Evolutionary conservation across 805 yeast genomes (phyloP), one percentile per base, ranked within the genome.

Genomic region (Metschnikowia lachancei): DNA sequence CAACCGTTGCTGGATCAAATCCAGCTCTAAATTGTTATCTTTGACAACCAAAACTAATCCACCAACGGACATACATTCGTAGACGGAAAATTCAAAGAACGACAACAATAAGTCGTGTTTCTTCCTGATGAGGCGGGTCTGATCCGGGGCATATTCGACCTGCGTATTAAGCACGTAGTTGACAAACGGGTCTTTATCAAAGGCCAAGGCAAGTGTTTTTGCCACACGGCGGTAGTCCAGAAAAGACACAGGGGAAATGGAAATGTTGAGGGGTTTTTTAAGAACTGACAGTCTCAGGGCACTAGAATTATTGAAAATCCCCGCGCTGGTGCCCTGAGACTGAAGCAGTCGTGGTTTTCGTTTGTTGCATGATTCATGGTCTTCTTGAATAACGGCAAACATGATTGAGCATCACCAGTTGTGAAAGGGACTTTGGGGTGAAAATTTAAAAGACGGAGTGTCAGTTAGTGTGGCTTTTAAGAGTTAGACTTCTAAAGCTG

Each of bases 211-310:
- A 43, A 80, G 65, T 7, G 83, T 78, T 47, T 69, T 69, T 19
- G 83, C 83, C 22, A 81, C 81, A 48, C 79, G 70, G 49, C 72
- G 75, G 54, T 77, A 80, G 52, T 79, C 83, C 42, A 54, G 57
- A 36, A 47, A 43, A 46, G 50, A 48, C 36, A 53, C 57, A 31
- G 57, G 59, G 37, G 59, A 49, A 24, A 52, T 47, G 32, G 57
- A 49, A 29, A 52, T 47, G 37, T 53, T 53, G 33, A 28, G 41
- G 22, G 50, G 49, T 36, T 47, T 51, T 50, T 49, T 46, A 24
- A n/a, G 36, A 31, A 42, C 50, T 31, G 52, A 28, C 54, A 59
- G 62, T 59, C 62, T 58, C 62, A 59, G 62, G 60, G 57, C 40
- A 54, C 49, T 54, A 50, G 56, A 39, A 42, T 53, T 51, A 45